Base-by-base conservation (phyloP, 208 protist genomes). In the Hexamita inflata region DNA sequence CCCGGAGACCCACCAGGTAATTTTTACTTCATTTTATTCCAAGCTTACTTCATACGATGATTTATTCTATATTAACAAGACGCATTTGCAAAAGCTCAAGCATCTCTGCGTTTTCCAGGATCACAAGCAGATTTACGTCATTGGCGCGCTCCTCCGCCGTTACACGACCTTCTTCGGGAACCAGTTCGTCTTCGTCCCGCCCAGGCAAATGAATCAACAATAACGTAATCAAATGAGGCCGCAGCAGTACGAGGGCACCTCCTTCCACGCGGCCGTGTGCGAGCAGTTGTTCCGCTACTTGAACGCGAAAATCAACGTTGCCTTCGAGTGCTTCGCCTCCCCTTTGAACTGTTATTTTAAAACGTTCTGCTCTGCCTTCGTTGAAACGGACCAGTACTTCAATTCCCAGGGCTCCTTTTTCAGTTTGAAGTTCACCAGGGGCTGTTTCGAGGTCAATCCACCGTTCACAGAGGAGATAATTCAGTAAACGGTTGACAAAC, bases 371-470 rank as follows among this genome's bases (percentile, higher is more conserved):
- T 90, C 86, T 58, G 76, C 88, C 0, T 92, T 92, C 61, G 82
- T 85, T 0, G 89, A 92, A 75, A 89, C 83, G 2, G 89, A 92
- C 77, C 58, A 38, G 0, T 81, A 73, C 40, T 92, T 91, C 78
- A 87, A 87, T n/a, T 85, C 78, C 53, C 38, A 82, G 28, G 89
- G 89, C 49, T 85, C 84, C 29, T 91, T 91, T 79, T 90, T 92
- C 76, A 85, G 90, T 68, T 45, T 90, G n/a, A n/a, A 78, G 34
- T 35, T 87, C n/a, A 59, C 62, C 24, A 32, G 73, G 35, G 85
- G 85, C 28, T 84, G 85, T 49, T 86, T 85, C 60, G 87, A 92
- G 81, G 85, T 87, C 35, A 87, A 88, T 77, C 89, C 89, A 41
- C 89, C 89, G 2, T 92, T 88, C 76, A 86, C 88, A 61, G 80